Conservation (phyloP, 2,329 filamentous ascomycete genomes). For the Cercospora berteroae region DNA sequence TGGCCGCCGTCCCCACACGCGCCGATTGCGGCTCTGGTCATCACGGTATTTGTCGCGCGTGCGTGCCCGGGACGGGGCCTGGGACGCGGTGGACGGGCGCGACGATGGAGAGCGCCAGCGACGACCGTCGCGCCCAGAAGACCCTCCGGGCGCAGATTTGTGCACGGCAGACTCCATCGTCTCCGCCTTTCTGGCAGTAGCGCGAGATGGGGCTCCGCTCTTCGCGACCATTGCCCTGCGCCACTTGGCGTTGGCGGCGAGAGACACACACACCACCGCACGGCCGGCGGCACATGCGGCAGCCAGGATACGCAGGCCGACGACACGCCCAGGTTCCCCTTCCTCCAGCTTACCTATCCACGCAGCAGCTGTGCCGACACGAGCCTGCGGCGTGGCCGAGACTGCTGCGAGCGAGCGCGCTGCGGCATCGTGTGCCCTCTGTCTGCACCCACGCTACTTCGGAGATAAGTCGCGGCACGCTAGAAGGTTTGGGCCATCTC, state of each 20-base stretch:
- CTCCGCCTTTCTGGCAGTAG: background rate
- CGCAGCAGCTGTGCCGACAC: background rate
- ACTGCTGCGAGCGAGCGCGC: slow-evolving; percentile 2
- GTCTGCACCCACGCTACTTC: background rate
- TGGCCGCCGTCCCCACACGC: background rate
- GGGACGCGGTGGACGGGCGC: background rate
- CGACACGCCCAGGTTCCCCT: background rate
- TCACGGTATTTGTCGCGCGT: background rate
- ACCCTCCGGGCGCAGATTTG: background rate
- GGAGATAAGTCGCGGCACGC: slow-evolving; percentile 26
- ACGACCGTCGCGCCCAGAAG: background rate
- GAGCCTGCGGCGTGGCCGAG: background rate
- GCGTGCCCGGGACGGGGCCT: background rate
- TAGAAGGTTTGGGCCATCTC: slow-evolving; percentile 17
- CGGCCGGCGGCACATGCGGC: slow-evolving; percentile 9
- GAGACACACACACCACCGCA: background rate
- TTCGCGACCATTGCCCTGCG: background rate
- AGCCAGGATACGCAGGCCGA: background rate
- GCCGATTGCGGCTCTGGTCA: slow-evolving; percentile 1
- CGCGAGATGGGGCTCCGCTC: slow-evolving; percentile 11
- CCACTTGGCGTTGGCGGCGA: background rate
- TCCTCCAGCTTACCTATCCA: background rate
- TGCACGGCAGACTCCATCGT: slow-evolving; percentile 2
- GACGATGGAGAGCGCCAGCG: background rate
- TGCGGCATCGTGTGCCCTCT: background rate